phyloP scores from a whole-genome alignment of 2,329 filamentous ascomycete genomes.

The Ascochyta rabiei region DNA sequence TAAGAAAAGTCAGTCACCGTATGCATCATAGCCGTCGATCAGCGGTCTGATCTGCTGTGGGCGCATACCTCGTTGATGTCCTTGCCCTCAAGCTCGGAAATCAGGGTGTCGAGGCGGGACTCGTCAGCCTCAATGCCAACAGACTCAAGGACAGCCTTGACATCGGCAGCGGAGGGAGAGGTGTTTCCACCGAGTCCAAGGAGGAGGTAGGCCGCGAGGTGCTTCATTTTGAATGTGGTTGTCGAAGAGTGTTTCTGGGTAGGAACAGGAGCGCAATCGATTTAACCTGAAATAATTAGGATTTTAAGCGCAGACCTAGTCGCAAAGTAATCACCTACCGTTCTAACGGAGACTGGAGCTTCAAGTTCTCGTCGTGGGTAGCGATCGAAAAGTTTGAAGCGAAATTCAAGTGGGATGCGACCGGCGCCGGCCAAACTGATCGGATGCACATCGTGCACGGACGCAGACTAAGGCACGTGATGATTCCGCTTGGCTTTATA shows the following conservation, averaged over 20 bases:
- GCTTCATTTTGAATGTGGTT: constrained; percentile 84
- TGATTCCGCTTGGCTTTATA: constrained; percentile 27
- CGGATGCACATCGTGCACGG: constrained; percentile 2
- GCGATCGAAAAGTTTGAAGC: constrained; percentile 38
- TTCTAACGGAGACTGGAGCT: constrained; percentile 99
- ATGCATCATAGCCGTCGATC: constrained; percentile 43
- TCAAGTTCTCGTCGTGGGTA: constrained; percentile 72
- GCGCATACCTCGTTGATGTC: constrained; percentile 83
- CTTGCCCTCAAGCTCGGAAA: constrained; percentile 91
- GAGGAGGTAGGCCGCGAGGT: constrained; percentile 99
- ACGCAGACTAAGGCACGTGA: constrained; percentile 19
- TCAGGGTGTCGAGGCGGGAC: constrained; percentile 83
- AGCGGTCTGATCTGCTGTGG: constrained; percentile 9
- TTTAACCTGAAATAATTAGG: constrained; percentile 58
- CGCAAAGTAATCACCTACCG: constrained; percentile 62
- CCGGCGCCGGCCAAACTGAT: constrained; percentile 13
- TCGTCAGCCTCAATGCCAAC: constrained; percentile 92
- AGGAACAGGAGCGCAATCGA: constrained; percentile 96
- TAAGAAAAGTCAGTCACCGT: constrained; percentile 52
- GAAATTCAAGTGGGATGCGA: constrained; percentile 18
- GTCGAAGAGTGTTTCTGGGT: constrained; percentile 56
- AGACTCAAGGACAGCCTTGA: constrained; percentile 82
- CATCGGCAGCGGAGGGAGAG: constrained; percentile 81
- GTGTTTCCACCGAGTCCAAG: constrained; percentile 91
- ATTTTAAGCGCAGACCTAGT: constrained; percentile 18